Evolutionary conservation across 2,329 filamentous ascomycete genomes (phyloP).

Genomic region (Fusarium sp.): DNA sequence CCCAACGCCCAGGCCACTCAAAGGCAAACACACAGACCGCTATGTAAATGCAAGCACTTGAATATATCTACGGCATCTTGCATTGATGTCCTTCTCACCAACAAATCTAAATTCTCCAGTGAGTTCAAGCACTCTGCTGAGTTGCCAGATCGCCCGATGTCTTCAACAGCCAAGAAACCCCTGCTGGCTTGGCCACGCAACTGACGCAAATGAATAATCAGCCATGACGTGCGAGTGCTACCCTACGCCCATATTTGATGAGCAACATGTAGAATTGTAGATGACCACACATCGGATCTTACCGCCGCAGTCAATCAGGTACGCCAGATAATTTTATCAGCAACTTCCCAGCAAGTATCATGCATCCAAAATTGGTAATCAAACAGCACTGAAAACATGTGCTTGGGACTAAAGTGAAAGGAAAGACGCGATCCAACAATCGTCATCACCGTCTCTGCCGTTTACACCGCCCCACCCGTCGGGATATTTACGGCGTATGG

Average conservation of each 20-base stretch:
- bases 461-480: conserved; percentile 2
- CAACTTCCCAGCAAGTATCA: neutral
- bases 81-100: neutral
- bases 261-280: conserved; percentile 11
- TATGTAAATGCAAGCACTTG: neutral
- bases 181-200: conserved; percentile 1
- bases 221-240: conserved; percentile 36
- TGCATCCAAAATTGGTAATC: neutral
- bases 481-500: conserved; percentile 13
- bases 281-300: conserved; percentile 20
- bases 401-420: conserved; percentile 9
- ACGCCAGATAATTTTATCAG: neutral
- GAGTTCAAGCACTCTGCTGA: neutral
- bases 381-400: conserved; percentile 2
- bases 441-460: neutral
- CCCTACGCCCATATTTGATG: conserved; percentile 29
- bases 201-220: conserved; percentile 29
- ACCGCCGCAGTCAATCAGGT: neutral
- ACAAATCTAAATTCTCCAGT: neutral
- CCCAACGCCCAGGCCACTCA: conserved; percentile 20
- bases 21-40: conserved; percentile 13
- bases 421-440: conserved; percentile 5
- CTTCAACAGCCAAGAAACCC: conserved; percentile 3
- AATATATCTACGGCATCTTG: neutral
- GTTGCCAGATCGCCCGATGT: neutral